Evolutionary conservation across 1,284 basidiomycete genomes (phyloP).

Genomic region (Melampsora americana): DNA sequence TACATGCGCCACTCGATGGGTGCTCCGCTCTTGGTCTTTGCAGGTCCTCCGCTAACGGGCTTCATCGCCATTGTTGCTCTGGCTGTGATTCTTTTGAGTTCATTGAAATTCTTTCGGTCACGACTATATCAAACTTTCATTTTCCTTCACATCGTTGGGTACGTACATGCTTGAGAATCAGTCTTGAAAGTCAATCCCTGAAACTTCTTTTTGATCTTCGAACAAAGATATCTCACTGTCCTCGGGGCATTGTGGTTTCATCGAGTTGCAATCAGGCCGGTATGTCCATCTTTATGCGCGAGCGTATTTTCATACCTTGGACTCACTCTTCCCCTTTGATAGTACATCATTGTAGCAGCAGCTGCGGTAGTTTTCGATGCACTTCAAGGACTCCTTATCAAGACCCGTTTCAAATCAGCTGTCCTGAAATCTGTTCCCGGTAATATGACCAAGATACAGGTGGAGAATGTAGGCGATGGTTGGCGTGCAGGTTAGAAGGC

Average conservation of each 20-base stretch:
- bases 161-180: background rate
- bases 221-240: background rate
- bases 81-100: background rate
- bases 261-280: conserved; percentile 7
- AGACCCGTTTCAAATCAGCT: background rate
- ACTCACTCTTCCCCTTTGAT: background rate
- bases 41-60: conserved; percentile 2
- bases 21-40: background rate
- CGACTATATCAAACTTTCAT: conserved; percentile 21
- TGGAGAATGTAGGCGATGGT: conserved; percentile 23
- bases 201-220: background rate
- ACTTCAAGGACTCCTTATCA: background rate
- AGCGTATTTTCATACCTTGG: background rate
- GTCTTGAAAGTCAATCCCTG: background rate
- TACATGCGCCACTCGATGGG: conserved; percentile 4
- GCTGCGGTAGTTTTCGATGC: background rate
- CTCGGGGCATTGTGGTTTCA: conserved; percentile 17
- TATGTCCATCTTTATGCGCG: background rate
- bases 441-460: conserved; percentile 21
- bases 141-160: conserved; percentile 17
- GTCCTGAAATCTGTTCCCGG: conserved; percentile 8
- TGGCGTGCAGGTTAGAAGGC: conserved; percentile 16
- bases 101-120: conserved; percentile 5
- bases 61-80: conserved; percentile 8
- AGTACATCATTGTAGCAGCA: background rate